phyloP scores from a whole-genome alignment of 768 basidiomycete species.

The Hemileccinum rubropunctum region DNA sequence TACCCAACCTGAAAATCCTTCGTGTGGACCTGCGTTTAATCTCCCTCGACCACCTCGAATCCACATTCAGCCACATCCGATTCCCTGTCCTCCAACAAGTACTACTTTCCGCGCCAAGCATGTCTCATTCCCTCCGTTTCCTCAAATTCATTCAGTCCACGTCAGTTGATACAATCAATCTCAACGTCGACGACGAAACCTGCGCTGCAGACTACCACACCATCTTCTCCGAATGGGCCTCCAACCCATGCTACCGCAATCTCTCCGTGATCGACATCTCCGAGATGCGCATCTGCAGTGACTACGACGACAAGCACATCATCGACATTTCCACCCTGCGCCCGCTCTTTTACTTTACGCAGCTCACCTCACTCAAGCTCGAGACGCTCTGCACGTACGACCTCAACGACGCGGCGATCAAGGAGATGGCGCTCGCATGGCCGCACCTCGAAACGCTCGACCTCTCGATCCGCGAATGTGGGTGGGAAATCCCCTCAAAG shows the following conservation, averaged over 20 bases:
- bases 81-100: constrained; percentile 26
- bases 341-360: constrained; percentile 25
- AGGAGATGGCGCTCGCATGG: constrained; percentile 27
- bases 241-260: constrained; percentile 22
- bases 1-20: constrained; percentile 22
- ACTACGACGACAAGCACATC: constrained; percentile 30
- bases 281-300: constrained; percentile 29
- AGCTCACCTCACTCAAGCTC: constrained; percentile 22
- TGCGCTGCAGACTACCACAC: constrained; percentile 22
- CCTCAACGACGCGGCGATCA: constrained; percentile 23
- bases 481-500: constrained; percentile 29
- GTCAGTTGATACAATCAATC: constrained; percentile 30
- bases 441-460: constrained; percentile 28
- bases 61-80: constrained; percentile 3
- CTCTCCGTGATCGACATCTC: constrained; percentile 27
- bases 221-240: constrained; percentile 25
- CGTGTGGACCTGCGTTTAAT: constrained; percentile 27
- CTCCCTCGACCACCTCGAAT: constrained; percentile 21
- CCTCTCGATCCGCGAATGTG: constrained; percentile 27
- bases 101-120: constrained; percentile 21
- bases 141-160: constrained; percentile 26
- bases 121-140: constrained; percentile 23
- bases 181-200: constrained; percentile 31
- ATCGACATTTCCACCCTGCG: constrained; percentile 23
- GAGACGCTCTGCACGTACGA: constrained; percentile 29